Conservation (phyloP, 2,329 filamentous ascomycete species). For the Aspergillus fumigatus region DNA sequence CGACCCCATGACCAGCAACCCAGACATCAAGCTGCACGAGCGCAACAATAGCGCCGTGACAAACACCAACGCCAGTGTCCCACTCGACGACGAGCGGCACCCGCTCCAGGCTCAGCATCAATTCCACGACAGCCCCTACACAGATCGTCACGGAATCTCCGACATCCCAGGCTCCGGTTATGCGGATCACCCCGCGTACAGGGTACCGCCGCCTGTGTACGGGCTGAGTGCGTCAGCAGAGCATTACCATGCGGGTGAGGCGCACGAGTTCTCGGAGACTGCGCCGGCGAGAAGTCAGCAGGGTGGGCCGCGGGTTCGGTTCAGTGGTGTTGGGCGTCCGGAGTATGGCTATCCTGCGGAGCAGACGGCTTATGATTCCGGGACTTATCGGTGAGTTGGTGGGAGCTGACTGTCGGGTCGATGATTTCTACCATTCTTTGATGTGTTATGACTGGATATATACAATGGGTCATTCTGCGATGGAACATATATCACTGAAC, state of each 20-base stretch:
- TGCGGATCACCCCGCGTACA: slow-evolving; percentile 1
- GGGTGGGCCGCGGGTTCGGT: slow-evolving; percentile 16
- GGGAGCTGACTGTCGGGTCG: background rate
- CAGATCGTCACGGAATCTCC: background rate
- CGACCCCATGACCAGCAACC: slow-evolving; percentile 38
- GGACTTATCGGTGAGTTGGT: slow-evolving; percentile 24
- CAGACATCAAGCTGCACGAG: slow-evolving; percentile 29
- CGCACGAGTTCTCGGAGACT: slow-evolving; percentile 26
- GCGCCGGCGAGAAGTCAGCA: slow-evolving; percentile 17
- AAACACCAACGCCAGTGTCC: slow-evolving; percentile 7
- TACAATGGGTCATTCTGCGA: background rate
- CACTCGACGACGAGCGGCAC: slow-evolving; percentile 5
- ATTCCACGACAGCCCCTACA: background rate
- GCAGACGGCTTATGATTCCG: slow-evolving; percentile 35
- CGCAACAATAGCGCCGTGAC: slow-evolving; percentile 16
- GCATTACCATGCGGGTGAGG: slow-evolving; percentile 22
- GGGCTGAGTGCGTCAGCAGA: slow-evolving; percentile 8
- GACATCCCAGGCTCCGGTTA: slow-evolving; percentile 5
- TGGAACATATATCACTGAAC: too few relatives aligned
- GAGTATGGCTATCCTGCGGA: slow-evolving; percentile 24
- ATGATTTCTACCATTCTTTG: background rate
- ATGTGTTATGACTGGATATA: slow-evolving; percentile 1
- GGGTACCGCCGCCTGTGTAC: slow-evolving; percentile 2
- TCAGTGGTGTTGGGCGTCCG: slow-evolving; percentile 18
- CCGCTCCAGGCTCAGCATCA: slow-evolving; percentile 2